Percentiles rank a stretch among this genome's conserved stretches.
Evolutionary conservation across 2,329 filamentous ascomycete genomes (phyloP).

Genomic region (Aotearoamyces nothofagi): DNA sequence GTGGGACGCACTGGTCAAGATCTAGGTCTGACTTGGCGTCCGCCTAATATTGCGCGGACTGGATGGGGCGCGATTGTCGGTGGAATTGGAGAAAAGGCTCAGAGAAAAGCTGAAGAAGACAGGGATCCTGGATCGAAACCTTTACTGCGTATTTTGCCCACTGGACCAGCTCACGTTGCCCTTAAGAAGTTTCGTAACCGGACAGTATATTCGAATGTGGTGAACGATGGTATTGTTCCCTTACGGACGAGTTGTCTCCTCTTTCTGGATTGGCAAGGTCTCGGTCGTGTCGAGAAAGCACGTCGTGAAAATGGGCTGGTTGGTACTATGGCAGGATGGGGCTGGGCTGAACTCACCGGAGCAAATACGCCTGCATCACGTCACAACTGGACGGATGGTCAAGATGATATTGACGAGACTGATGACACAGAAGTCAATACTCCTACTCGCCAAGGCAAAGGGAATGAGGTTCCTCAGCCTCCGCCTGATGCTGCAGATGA

Average conservation of each 20-base stretch:
- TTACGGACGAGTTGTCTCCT: slow-evolving; percentile 89
- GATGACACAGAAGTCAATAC: slow-evolving; percentile 20
- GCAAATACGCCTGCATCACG: slow-evolving; percentile 21
- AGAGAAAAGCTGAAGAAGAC: slow-evolving; percentile 42
- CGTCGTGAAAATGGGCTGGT: slow-evolving; percentile 82
- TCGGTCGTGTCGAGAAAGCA: slow-evolving; percentile 88
- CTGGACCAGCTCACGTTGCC: slow-evolving; percentile 77
- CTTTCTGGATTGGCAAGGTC: slow-evolving; percentile 90
- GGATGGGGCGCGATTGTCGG: slow-evolving; percentile 82
- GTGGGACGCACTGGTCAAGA: slow-evolving; percentile 95
- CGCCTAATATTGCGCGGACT: slow-evolving; percentile 69
- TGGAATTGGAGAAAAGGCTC: slow-evolving; percentile 56
- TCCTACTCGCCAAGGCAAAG: slow-evolving; percentile 25
- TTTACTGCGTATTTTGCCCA: slow-evolving; percentile 74
- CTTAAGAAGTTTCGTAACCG: slow-evolving; percentile 79
- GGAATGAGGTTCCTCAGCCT: slow-evolving; percentile 53
- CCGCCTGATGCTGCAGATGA: slow-evolving; percentile 47
- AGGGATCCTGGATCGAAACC: slow-evolving; percentile 73
- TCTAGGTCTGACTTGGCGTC: slow-evolving; percentile 84
- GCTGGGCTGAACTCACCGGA: slow-evolving; percentile 82
- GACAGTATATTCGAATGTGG: slow-evolving; percentile 91
- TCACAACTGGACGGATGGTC: slow-evolving; percentile 10
- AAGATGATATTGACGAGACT: slow-evolving; percentile 8
- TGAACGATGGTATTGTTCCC: slow-evolving; percentile 94
- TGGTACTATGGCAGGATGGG: slow-evolving; percentile 84